Evolutionary conservation across 805 yeast species (phyloP).

Genomic region (Lachancea kluyveri): DNA sequence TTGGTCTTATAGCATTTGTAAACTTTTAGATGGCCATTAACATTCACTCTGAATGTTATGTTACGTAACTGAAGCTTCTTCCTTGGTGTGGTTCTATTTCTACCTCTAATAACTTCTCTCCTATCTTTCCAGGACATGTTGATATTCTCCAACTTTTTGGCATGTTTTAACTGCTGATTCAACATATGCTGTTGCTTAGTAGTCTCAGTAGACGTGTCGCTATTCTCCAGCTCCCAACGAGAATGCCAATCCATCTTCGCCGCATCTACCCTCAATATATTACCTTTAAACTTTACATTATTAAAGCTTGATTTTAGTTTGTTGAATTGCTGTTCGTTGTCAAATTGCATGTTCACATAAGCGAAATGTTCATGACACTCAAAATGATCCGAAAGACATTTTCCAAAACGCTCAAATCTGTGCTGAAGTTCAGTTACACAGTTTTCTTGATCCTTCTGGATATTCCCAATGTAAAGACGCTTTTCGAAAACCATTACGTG

Average conservation of each 20-base stretch:
- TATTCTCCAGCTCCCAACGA: conserved; percentile 41
- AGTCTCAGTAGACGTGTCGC: conserved; percentile 31
- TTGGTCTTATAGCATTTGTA: conserved; percentile 65
- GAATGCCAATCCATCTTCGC: conserved; percentile 55
- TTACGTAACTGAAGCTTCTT: conserved; percentile 31
- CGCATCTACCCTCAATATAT: conserved; percentile 48
- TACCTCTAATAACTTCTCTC: conserved; percentile 45
- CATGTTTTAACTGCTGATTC: conserved; percentile 35
- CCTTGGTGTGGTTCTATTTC: conserved; percentile 53
- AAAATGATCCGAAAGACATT: conserved; percentile 39
- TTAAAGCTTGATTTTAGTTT: conserved; percentile 53
- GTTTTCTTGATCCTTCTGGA: conserved; percentile 18
- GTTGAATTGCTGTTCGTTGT: conserved; percentile 35
- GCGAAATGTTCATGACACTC: conserved; percentile 59
- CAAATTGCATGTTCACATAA: conserved; percentile 53
- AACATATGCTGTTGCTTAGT: conserved; percentile 28
- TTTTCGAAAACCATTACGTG: conserved; percentile 12
- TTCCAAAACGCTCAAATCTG: conserved; percentile 63
- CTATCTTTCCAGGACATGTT: conserved; percentile 37
- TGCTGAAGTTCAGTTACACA: conserved; percentile 38
- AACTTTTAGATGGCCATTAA: conserved; percentile 50
- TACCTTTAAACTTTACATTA: conserved; percentile 73
- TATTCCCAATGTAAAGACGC: conserved; percentile 29
- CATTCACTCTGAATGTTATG: conserved; percentile 59
- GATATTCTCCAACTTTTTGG: conserved; percentile 34